Base-by-base conservation (phyloP, 805 yeast genomes). In the Ogataea glucozyma region DNA sequence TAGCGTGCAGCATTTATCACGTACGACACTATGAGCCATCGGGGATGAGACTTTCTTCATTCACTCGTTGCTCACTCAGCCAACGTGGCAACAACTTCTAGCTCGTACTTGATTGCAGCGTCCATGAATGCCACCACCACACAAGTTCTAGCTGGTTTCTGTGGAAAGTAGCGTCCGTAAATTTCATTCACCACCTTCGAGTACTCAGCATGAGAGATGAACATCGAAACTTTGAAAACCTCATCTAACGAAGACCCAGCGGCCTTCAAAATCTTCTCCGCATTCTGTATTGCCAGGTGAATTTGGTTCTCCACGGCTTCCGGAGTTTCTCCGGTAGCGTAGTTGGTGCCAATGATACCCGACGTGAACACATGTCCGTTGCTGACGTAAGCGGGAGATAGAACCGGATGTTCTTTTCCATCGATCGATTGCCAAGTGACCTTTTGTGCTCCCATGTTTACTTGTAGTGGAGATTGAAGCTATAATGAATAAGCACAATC, bases 111-210 rank as follows among this genome's bases (percentile, higher is more conserved):
- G 36, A 75, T 54, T 10, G 63, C 54, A 4, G 73, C 66, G 57
- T 75, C 73, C 62, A 75, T 75, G 58, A 77, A 76, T 6, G 68
- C 73, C 30, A 72, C 80, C 40, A 77, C 67, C 23, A 77, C 67
- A 56, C 79, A 73, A 39, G 73, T 67, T 60, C 82, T 67, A 4
- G 79, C 78, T n/a, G 83, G 83, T 48, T 66, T 66, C 29, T 66
- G 66, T 2, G 71, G 67, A 60, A 77, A 76, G 52, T 70, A 66
- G 47, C 70, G 63, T 11, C 64, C 69, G 51, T 76, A 78, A 23
- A 76, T 65, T 35, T 67, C 58, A 58, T 76, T 77, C 44, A 77
- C 70, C 12, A 52, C 60, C 8, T 67, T 52, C 14, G 73, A 68
- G 48, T 72, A 69, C 21, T 65, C 61, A n/a, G 69, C 68, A 47